Conservation (phyloP, 805 yeast genomes). For the Yamadazyma scolyti region DNA sequence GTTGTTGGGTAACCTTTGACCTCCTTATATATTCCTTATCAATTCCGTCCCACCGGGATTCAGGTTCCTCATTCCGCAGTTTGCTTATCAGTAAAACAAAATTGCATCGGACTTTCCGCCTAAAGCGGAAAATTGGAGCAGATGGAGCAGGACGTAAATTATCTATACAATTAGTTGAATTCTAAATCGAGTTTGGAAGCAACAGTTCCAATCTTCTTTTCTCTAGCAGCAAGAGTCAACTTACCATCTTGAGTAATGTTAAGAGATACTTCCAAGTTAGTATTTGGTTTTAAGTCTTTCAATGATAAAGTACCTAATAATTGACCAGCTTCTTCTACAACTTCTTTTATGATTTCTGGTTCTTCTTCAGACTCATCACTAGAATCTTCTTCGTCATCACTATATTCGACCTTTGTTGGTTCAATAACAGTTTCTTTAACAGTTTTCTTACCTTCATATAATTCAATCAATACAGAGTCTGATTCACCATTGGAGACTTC, state of each 20-base stretch:
- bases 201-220: conserved; percentile 55
- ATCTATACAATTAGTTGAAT: conserved; percentile 6
- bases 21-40: too few relatives aligned
- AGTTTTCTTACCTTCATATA: conserved; percentile 83
- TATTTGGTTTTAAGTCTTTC: conserved; percentile 61
- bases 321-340: conserved; percentile 67
- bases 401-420: conserved; percentile 42
- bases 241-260: conserved; percentile 64
- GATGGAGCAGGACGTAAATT: too few relatives aligned
- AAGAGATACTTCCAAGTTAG: conserved; percentile 64
- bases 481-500: conserved; percentile 60
- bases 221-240: conserved; percentile 64
- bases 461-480: conserved; percentile 57
- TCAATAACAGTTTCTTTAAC: conserved; percentile 80
- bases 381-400: conserved; percentile 48
- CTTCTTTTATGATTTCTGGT: conserved; percentile 81
- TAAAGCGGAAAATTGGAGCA: too few relatives aligned
- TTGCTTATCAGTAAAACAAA: too few relatives aligned
- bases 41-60: too few relatives aligned
- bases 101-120: too few relatives aligned
- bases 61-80: too few relatives aligned
- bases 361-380: conserved; percentile 69
- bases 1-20: too few relatives aligned
- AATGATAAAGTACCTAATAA: conserved; percentile 76
- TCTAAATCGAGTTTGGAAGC: conserved; percentile 51